Conservation (phyloP, 208 protist species). For the Trypanosomatidae sp. region DNA sequence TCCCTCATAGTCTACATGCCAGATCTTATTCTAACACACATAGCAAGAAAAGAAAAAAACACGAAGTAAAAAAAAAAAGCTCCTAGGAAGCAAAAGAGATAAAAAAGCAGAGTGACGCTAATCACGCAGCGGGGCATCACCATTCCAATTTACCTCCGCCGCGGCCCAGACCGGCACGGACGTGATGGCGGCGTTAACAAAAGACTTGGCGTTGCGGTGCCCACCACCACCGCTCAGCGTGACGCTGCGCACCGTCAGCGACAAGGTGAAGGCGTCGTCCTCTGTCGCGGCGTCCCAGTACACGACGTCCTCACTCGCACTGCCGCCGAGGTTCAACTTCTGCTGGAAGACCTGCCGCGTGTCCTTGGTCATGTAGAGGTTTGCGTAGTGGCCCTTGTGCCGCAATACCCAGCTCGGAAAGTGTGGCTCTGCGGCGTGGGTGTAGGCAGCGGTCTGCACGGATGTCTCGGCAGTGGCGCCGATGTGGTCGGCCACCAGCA, state of each 20-base stretch:
- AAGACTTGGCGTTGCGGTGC: slow-evolving; percentile 32
- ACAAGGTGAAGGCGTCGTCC: slow-evolving; percentile 49
- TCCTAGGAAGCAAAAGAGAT: too few relatives aligned
- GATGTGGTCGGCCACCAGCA: slow-evolving; percentile 29
- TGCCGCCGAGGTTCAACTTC: slow-evolving; percentile 42
- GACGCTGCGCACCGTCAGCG: slow-evolving; percentile 35
- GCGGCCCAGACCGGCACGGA: slow-evolving; percentile 57
- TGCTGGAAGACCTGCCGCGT: slow-evolving; percentile 54
- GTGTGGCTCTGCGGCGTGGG: slow-evolving; percentile 36
- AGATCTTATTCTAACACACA: too few relatives aligned
- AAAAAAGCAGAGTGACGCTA: neutral
- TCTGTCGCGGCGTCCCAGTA: slow-evolving; percentile 68
- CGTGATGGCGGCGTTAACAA: slow-evolving; percentile 50
- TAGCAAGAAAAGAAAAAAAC: neutral
- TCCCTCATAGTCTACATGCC: too few relatives aligned
- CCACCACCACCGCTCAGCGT: slow-evolving; percentile 1
- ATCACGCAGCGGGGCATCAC: slow-evolving; percentile 39
- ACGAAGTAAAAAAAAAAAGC: neutral
- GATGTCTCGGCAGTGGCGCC: neutral
- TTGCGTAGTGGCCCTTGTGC: slow-evolving; percentile 51
- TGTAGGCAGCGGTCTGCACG: slow-evolving; percentile 15
- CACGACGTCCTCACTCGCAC: slow-evolving; percentile 47
- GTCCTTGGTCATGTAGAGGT: slow-evolving; percentile 78
- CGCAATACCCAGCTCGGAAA: slow-evolving; percentile 79
- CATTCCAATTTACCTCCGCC: slow-evolving; percentile 69